Conservation (phyloP, 192 early-diverging fungal genomes). For the Gorgonomyces haynaldii region DNA sequence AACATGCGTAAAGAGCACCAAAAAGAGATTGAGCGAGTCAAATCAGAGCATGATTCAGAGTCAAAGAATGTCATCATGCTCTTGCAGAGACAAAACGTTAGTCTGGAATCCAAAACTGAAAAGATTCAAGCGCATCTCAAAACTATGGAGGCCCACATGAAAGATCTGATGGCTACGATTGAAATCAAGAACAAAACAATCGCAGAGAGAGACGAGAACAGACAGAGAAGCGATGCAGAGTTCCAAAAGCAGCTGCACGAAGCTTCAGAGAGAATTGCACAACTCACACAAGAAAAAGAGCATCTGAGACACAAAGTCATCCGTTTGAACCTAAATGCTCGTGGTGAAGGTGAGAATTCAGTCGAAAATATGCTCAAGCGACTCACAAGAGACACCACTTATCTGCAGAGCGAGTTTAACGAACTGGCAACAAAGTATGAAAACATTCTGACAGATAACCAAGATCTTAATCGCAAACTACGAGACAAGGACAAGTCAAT, state of each 20-base stretch:
- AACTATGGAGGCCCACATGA: slow-evolving; percentile 37
- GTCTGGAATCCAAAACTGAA: slow-evolving; percentile 46
- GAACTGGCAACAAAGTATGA: slow-evolving; percentile 37
- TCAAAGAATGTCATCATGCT: slow-evolving; percentile 42
- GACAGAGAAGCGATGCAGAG: slow-evolving; percentile 25
- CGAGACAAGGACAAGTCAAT: slow-evolving; percentile 41
- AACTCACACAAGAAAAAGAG: slow-evolving; percentile 44
- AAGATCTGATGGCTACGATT: slow-evolving; percentile 37
- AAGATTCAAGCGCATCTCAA: slow-evolving; percentile 49
- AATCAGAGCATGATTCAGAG: slow-evolving; percentile 48
- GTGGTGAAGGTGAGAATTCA: slow-evolving; percentile 48
- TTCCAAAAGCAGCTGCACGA: slow-evolving; percentile 31
- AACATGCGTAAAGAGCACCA: slow-evolving; percentile 45
- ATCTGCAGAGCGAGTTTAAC: slow-evolving; percentile 36
- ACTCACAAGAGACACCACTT: slow-evolving; percentile 39
- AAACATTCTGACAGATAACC: slow-evolving; percentile 24
- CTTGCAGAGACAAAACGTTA: slow-evolving; percentile 46
- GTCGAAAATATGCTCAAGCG: slow-evolving; percentile 54
- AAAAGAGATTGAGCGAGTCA: slow-evolving; percentile 45
- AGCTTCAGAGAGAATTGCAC: slow-evolving; percentile 20
- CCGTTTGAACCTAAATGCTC: slow-evolving; percentile 43
- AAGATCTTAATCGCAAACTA: slow-evolving; percentile 26
- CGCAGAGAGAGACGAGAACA: slow-evolving; percentile 33
- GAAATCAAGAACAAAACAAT: slow-evolving; percentile 41
- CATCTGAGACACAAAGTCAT: slow-evolving; percentile 53